Evolutionary conservation across 495 filamentous ascomycete species (phyloP).

Genomic region (Tuber microsphaerosporum): DNA sequence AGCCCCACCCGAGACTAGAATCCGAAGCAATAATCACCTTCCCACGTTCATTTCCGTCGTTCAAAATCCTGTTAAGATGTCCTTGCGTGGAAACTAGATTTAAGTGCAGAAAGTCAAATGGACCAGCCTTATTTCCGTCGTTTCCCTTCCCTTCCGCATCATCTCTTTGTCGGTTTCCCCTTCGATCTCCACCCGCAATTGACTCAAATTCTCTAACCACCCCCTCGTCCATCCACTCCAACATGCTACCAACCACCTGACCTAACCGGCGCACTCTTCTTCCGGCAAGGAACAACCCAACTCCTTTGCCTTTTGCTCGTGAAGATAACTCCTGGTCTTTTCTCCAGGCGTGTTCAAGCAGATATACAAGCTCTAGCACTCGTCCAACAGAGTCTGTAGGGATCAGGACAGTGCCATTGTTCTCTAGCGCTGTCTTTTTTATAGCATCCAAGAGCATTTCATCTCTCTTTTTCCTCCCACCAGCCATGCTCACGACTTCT

Average conservation of each 20-base stretch:
- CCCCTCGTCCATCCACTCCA: constrained; percentile 97
- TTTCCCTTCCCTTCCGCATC: constrained; percentile 45
- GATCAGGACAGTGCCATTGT: constrained; percentile 88
- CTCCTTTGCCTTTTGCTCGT: constrained; percentile 58
- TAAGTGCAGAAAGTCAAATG: constrained; percentile 85
- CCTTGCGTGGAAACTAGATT: constrained; percentile 44
- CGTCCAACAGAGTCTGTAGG: constrained; percentile 91
- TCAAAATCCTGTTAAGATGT: constrained; percentile 44
- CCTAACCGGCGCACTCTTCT: constrained; percentile 50
- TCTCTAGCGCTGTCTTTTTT: constrained; percentile 60
- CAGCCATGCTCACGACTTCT: constrained; percentile 60
- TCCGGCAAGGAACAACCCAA: constrained; percentile 75
- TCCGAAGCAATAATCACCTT: constrained; percentile 90
- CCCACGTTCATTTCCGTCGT: constrained; percentile 44
- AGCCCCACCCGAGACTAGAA: constrained; percentile 85
- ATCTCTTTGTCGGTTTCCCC: constrained; percentile 45
- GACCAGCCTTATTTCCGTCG: constrained; percentile 52
- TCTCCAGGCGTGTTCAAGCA: constrained; percentile 87
- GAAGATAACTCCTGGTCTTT: constrained; percentile 46
- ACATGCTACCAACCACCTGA: constrained; percentile 76
- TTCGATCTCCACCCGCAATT: constrained; percentile 51
- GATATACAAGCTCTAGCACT: constrained; percentile 85
- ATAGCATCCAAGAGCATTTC: constrained; percentile 77
- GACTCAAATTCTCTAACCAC: constrained; percentile 88
- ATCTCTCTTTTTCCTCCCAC: constrained; percentile 71